Conservation (phyloP, 2,329 filamentous ascomycete genomes). For the Lachnellula hyalina region DNA sequence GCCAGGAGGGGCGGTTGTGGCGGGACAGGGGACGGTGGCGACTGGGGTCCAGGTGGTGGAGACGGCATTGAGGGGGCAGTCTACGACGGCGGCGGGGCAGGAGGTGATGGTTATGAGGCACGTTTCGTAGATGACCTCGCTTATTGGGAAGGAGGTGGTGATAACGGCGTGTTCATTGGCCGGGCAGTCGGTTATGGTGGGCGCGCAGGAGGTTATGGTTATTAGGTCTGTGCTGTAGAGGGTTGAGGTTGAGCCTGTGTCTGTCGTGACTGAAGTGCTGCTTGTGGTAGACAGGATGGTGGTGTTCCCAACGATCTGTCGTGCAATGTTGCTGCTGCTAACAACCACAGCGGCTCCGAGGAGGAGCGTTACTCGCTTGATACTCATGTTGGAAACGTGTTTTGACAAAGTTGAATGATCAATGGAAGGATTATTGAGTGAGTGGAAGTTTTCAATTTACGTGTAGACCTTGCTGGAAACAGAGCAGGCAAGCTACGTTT, state of each 20-base stretch:
- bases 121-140: background rate
- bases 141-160: background rate
- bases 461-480: too few relatives aligned
- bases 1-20: too few relatives aligned
- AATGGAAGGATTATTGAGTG: too few relatives aligned
- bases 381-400: too few relatives aligned
- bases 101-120: background rate
- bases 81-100: background rate
- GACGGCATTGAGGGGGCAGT: background rate
- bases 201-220: background rate
- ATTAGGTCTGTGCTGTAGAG: background rate
- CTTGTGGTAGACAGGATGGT: background rate
- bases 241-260: background rate
- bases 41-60: background rate
- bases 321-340: too few relatives aligned
- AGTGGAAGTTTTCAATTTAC: too few relatives aligned
- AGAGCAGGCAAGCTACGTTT: too few relatives aligned
- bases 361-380: too few relatives aligned
- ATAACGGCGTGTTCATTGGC: background rate
- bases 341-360: too few relatives aligned
- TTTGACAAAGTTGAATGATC: too few relatives aligned
- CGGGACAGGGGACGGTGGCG: too few relatives aligned
- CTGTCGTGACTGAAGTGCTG: background rate
- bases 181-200: background rate
- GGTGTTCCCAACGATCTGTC: background rate